phyloP scores from a whole-genome alignment of 495 filamentous ascomycete species.

The Hypomontagnella monticulosa region DNA sequence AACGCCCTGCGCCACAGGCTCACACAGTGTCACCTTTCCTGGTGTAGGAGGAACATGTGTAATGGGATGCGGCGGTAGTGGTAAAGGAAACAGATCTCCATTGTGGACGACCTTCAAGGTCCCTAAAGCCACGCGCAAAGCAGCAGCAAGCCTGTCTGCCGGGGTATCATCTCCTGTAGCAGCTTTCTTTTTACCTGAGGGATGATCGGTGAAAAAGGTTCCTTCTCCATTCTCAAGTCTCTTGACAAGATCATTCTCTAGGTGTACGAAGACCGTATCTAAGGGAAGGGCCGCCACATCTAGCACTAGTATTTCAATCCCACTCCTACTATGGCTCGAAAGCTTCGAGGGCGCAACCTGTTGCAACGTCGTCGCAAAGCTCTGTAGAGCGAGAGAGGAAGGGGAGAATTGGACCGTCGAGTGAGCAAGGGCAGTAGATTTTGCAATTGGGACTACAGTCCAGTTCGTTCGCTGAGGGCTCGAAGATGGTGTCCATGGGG shows the following conservation, averaged over 20 bases:
- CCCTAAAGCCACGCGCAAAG: conserved; percentile 78
- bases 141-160: conserved; percentile 75
- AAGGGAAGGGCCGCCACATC: conserved; percentile 83
- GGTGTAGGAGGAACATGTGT: conserved; percentile 87
- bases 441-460: conserved; percentile 84
- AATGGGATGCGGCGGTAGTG: conserved; percentile 85
- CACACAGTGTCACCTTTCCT: conserved; percentile 79
- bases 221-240: conserved; percentile 66
- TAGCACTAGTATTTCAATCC: conserved; percentile 80
- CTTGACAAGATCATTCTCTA: conserved; percentile 77
- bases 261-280: conserved; percentile 83
- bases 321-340: conserved; percentile 66
- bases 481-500: conserved; percentile 77
- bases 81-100: conserved; percentile 84
- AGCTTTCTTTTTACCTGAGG: conserved; percentile 43
- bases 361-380: conserved; percentile 72
- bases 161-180: conserved; percentile 51
- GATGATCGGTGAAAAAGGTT: conserved; percentile 63
- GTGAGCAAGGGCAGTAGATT: conserved; percentile 67
- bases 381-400: conserved; percentile 77
- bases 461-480: conserved; percentile 73
- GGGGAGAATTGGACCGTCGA: conserved; percentile 87
- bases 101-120: conserved; percentile 79
- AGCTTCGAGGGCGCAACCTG: conserved; percentile 69
- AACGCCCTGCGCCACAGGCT: conserved; percentile 84